These are phyloP conservation scores for Cornus controversa DNA, from an alignment of 148 eudicot genomes.

Conservation along the genomic window DNA sequence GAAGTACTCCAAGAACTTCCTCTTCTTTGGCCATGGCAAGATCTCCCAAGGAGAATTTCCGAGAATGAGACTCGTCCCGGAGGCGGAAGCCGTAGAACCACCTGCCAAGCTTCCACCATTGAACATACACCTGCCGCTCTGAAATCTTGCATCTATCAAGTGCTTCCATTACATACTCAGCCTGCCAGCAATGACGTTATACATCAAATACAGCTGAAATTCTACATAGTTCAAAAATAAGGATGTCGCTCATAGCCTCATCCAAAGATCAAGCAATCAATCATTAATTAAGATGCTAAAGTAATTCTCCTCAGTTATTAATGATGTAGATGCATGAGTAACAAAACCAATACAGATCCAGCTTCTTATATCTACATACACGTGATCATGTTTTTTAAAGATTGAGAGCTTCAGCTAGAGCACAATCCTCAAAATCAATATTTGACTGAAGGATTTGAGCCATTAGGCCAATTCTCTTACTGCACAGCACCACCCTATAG, in stretches of 20 bases:
- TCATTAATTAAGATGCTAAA: no score
- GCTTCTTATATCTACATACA: background rate
- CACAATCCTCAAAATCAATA: background rate
- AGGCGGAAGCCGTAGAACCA: slow-evolving; percentile 81
- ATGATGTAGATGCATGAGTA: background rate
- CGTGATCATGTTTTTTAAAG: background rate
- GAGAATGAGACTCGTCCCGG: slow-evolving; percentile 64
- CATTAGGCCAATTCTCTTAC: background rate
- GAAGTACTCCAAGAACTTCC: slow-evolving; percentile 67
- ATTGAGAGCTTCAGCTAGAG: background rate
- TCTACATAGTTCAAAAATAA: background rate
- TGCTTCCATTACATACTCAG: slow-evolving; percentile 45
- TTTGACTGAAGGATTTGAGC: no score
- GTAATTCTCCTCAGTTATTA: no score
- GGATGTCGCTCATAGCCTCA: background rate
- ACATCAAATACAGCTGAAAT: background rate
- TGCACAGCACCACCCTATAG: background rate
- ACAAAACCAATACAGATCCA: no score
- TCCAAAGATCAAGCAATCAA: background rate
- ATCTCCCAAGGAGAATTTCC: slow-evolving; percentile 53
- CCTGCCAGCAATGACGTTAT: slow-evolving; percentile 30
- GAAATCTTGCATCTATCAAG: slow-evolving; percentile 46
- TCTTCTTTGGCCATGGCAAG: slow-evolving; percentile 50
- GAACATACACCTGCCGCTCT: slow-evolving; percentile 59
- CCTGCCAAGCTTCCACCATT: slow-evolving; percentile 92